Conservation (phyloP, 805 yeast species). For the Candida ulmi region DNA sequence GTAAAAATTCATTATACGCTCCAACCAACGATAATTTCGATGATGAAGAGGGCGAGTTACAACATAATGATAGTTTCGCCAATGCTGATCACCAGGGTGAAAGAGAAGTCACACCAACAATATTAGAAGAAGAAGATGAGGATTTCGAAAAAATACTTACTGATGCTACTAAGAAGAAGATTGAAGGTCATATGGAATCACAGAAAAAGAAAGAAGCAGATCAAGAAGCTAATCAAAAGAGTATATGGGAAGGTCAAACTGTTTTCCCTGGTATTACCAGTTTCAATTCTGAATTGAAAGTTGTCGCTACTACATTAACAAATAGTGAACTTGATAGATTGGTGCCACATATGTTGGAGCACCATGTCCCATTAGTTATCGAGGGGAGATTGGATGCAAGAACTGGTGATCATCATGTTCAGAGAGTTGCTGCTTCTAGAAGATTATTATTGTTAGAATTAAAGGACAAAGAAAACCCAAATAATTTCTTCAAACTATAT, state of each 20-base stretch:
- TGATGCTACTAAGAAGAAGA: conserved; percentile 16
- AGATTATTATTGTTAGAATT: conserved; percentile 50
- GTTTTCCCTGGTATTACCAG: conserved; percentile 44
- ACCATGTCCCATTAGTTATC: conserved; percentile 32
- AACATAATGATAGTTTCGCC: conserved; percentile 2
- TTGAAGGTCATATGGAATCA: conserved; percentile 4
- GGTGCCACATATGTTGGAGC: conserved; percentile 21
- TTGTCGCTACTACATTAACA: conserved; percentile 24
- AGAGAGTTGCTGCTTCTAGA: conserved; percentile 40
- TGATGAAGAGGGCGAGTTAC: conserved; percentile 8
- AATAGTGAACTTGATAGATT: conserved; percentile 15
- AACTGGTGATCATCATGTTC: conserved; percentile 54
- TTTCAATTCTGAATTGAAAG: conserved; percentile 28
- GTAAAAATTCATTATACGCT: conserved; percentile 9
- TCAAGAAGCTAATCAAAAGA: conserved; percentile 19
- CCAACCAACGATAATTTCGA: conserved; percentile 8
- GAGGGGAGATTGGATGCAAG: conserved; percentile 57
- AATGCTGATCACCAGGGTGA: too few relatives aligned
- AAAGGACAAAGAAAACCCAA: conserved; percentile 16
- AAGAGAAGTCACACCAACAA: neutral
- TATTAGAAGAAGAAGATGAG: conserved; percentile 27
- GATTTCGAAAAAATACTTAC: conserved; percentile 28
- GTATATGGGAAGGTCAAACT: conserved; percentile 43
- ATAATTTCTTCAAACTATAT: conserved; percentile 17
- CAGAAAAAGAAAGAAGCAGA: conserved; percentile 3